phyloP scores from a whole-genome alignment of 345 rosid genomes.

The Aegle marmelos region DNA sequence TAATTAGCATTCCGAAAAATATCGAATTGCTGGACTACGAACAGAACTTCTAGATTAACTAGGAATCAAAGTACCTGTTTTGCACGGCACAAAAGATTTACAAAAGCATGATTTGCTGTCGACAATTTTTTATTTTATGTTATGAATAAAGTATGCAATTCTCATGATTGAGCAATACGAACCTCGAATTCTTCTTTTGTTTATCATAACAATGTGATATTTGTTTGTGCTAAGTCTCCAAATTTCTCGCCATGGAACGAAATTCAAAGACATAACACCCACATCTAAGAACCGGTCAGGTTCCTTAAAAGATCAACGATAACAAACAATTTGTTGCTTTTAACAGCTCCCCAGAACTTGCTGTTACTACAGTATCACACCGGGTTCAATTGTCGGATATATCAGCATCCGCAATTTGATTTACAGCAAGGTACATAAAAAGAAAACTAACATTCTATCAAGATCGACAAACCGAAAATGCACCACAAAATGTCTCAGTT shows the following conservation, averaged over 20 bases:
- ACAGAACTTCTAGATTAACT: background rate
- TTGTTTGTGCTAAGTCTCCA: background rate
- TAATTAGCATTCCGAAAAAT: background rate
- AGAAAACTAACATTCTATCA: background rate
- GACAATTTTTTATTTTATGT: background rate
- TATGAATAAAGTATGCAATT: background rate
- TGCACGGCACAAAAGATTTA: background rate
- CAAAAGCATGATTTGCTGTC: background rate
- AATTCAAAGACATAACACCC: background rate
- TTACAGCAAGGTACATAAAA: background rate
- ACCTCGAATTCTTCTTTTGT: background rate
- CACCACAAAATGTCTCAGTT: background rate
- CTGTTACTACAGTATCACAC: no score
- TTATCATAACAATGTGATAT: background rate
- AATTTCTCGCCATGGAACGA: background rate
- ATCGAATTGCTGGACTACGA: background rate
- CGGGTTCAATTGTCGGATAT: background rate
- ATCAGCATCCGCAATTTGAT: background rate
- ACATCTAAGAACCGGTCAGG: background rate
- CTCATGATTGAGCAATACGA: background rate
- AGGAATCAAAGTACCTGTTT: background rate
- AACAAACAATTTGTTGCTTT: background rate
- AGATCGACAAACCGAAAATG: background rate
- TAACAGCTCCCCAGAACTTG: background rate
- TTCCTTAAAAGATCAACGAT: background rate